phyloP scores from a whole-genome alignment of 1,139 yeast genomes.

The Debaryomyces udenii region DNA sequence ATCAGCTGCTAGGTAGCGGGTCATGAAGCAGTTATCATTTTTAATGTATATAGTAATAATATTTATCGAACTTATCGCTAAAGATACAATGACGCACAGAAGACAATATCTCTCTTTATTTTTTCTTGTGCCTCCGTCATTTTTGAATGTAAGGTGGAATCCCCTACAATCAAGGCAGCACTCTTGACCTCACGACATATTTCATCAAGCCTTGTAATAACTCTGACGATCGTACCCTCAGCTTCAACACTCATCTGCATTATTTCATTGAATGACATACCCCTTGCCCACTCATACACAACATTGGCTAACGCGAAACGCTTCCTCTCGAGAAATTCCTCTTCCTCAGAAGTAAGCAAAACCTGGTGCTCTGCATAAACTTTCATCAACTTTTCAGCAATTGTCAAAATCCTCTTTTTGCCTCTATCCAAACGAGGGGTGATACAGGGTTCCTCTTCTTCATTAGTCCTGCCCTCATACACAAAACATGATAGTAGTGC shows the following conservation, averaged over 20 bases:
- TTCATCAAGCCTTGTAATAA: constrained; percentile 91
- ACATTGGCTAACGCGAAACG: constrained; percentile 91
- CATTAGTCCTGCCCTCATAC: constrained; percentile 80
- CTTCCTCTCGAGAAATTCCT: constrained; percentile 77
- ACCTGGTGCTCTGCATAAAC: constrained; percentile 74
- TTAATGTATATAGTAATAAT: no score
- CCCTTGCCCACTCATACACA: constrained; percentile 98
- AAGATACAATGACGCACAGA: constrained; percentile 91
- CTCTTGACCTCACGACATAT: constrained; percentile 92
- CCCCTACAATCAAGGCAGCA: constrained; percentile 95
- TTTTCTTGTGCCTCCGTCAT: constrained; percentile 93
- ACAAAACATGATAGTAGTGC: constrained; percentile 91
- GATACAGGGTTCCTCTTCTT: constrained; percentile 58
- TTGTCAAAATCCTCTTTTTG: constrained; percentile 65
- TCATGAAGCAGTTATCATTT: no score
- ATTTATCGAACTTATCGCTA: constrained; percentile 26
- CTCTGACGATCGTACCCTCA: constrained; percentile 98
- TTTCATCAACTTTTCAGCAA: constrained; percentile 63
- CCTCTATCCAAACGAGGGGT: constrained; percentile 89
- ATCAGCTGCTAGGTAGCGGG: no score
- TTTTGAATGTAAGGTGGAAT: constrained; percentile 80
- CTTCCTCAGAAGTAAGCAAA: constrained; percentile 79
- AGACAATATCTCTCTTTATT: constrained; percentile 94
- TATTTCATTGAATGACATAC: constrained; percentile 86
- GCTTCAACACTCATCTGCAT: constrained; percentile 88